Conservation (phyloP, 2,329 filamentous ascomycete species). For the Hymenoscyphus occultus region DNA sequence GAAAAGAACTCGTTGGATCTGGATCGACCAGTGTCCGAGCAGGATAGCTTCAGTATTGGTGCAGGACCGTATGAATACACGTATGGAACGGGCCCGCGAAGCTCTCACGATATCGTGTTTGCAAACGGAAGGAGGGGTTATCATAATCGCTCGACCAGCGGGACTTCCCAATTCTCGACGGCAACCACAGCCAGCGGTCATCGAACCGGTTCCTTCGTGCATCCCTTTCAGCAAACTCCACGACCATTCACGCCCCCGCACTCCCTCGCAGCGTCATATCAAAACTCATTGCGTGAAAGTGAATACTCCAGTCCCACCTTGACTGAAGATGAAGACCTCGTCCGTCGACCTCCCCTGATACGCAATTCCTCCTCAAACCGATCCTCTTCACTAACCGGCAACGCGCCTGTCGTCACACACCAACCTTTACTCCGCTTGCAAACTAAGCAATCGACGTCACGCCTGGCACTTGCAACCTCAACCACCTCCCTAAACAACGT, state of each 20-base stretch:
- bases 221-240: constrained; percentile 64
- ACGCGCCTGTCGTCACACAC: constrained; percentile 22
- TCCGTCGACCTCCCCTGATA: constrained; percentile 18
- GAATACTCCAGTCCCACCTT: constrained; percentile 42
- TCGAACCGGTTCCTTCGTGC: constrained; percentile 49
- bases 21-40: constrained; percentile 58
- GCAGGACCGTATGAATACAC: constrained; percentile 37
- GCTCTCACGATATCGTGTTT: constrained; percentile 32
- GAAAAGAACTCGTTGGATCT: constrained; percentile 63
- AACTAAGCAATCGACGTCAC: constrained; percentile 31
- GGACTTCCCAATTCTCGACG: constrained; percentile 51
- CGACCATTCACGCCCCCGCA: constrained; percentile 56
- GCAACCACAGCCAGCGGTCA: constrained; percentile 51
- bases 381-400: constrained; percentile 23
- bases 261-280: constrained; percentile 46
- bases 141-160: constrained; percentile 58
- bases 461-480: constrained; percentile 30
- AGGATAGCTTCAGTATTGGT: constrained; percentile 41
- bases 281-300: constrained; percentile 51
- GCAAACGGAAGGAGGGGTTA: constrained; percentile 28
- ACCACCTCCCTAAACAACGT: constrained; percentile 27
- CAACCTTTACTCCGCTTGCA: constrained; percentile 25
- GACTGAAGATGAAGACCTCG: constrained; percentile 32
- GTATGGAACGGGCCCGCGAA: constrained; percentile 28
- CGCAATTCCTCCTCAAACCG: constrained; percentile 30